Evolutionary conservation across 495 filamentous ascomycete genomes (phyloP).

Genomic region (Penicillium angulare): DNA sequence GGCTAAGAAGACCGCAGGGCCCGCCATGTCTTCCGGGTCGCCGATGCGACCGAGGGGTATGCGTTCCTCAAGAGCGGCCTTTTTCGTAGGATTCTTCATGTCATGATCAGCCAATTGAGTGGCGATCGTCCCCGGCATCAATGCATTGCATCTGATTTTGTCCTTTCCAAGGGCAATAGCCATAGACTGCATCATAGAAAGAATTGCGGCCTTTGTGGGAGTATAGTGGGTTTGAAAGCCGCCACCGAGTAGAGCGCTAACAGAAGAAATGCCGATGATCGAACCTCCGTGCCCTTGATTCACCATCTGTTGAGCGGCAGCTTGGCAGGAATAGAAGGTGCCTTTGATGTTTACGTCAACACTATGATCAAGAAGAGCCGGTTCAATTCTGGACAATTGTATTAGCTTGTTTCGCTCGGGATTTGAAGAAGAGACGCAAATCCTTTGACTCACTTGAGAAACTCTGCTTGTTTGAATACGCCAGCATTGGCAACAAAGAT

Average conservation of each 20-base stretch:
- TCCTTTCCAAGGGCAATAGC: slow-evolving; percentile 28
- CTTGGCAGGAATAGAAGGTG: slow-evolving; percentile 68
- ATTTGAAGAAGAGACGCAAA: no score
- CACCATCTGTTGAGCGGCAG: slow-evolving; percentile 30
- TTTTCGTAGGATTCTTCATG: slow-evolving; percentile 56
- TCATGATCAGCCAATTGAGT: slow-evolving; percentile 69
- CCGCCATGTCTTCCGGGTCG: slow-evolving; percentile 31
- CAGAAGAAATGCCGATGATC: slow-evolving; percentile 49
- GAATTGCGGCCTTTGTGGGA: slow-evolving; percentile 48
- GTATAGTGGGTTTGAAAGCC: slow-evolving; percentile 41
- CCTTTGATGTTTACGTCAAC: slow-evolving; percentile 59
- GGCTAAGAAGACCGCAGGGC: slow-evolving; percentile 31
- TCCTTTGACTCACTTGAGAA: slow-evolving; percentile 53
- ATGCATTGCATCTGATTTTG: slow-evolving; percentile 31
- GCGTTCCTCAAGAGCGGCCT: slow-evolving; percentile 70
- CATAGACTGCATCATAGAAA: slow-evolving; percentile 46
- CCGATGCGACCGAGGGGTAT: slow-evolving; percentile 64
- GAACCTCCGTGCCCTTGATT: slow-evolving; percentile 38
- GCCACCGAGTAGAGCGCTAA: slow-evolving; percentile 33
- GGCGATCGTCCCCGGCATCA: slow-evolving; percentile 28
- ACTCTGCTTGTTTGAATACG: slow-evolving; percentile 75
- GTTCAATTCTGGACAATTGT: slow-evolving; percentile 26
- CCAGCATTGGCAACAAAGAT: slow-evolving; percentile 82
- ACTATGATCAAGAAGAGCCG: slow-evolving; percentile 36
- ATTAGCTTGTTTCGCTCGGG: slow-evolving; percentile 1